Evolutionary conservation across 2,329 filamentous ascomycete genomes (phyloP), one percentile per base, ranked within the genome.

Genomic region (Bertia moriformis): DNA sequence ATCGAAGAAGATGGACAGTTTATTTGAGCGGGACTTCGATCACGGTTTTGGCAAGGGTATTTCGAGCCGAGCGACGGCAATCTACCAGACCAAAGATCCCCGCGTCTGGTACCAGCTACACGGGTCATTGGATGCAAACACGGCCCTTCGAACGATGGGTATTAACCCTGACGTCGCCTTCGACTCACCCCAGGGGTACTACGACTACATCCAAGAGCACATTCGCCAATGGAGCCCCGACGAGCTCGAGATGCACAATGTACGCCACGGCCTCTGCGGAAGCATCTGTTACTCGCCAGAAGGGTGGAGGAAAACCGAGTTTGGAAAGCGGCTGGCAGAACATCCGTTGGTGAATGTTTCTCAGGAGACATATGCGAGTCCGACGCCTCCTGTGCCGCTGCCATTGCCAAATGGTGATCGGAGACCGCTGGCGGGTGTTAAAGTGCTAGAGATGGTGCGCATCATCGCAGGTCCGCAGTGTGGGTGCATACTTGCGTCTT

Each of bases 401-500:
- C 29, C 39, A 4, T 37, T 19, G 15, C 17, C 35, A 7, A 10
- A 10, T 5, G n/a, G 17, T 30, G 42, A 18, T 27, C 22, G 7
- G 22, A 27, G 22, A n/a, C 41, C 46, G 4, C 37, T 50, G 10
- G 45, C 46, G 13, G 44, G 55, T 4, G 32, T 57, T 14, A 57
- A 54, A 40, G 53, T 61, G 2, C 45, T 60, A 4, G 57, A 61
- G 38, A 49, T 64, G 41, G 60, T 58, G 4, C 51, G 62, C 12
- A 55, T 64, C 10, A 63, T 66, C 36, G 65, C 65, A 7, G 63
- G 59, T 2, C 63, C 63, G 2, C 54, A 59, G 1, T 52, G 62
- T 7, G 61, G 61, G 14, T 52, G 51, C 40, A 57, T 58, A 14
- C 50, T 67, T 2, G 60, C 62, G 15, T 58, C 59, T 2, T 55